These are phyloP conservation scores for Xylaria sp. DNA, from an alignment of 2,329 filamentous ascomycete genomes.

Conservation along the genomic window DNA sequence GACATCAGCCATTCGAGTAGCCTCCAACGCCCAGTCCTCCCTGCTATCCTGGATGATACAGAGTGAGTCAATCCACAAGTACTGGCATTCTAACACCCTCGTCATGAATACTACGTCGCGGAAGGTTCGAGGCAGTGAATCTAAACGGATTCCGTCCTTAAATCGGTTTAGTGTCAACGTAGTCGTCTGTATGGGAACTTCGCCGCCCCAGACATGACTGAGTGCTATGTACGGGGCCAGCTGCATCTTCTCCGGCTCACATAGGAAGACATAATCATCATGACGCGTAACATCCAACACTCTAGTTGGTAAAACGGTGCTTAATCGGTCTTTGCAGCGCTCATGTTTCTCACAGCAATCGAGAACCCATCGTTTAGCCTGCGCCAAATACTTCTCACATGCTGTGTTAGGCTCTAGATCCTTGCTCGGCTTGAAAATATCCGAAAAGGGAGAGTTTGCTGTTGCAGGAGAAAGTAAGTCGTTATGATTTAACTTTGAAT, in stretches of 20 bases:
- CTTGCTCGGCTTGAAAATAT: constrained; percentile 33
- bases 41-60: constrained; percentile 19
- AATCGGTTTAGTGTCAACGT: constrained; percentile 20
- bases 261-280: constrained; percentile 34
- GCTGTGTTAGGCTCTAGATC: constrained; percentile 34
- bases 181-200: constrained; percentile 35
- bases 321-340: constrained; percentile 30
- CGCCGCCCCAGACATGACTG: constrained; percentile 40
- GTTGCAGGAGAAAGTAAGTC: constrained; percentile 14
- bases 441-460: constrained; percentile 34
- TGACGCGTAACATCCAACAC: constrained; percentile 38
- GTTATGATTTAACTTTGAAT: not conserved
- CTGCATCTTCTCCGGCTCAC: constrained; percentile 27
- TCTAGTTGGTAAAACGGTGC: constrained; percentile 33
- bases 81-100: constrained; percentile 34
- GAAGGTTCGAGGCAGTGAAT: constrained; percentile 38
- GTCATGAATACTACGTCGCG: constrained; percentile 35
- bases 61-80: constrained; percentile 36
- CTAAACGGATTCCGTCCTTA: constrained; percentile 36
- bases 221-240: constrained; percentile 34
- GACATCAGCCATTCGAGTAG: constrained; percentile 36
- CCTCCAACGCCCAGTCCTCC: constrained; percentile 39
- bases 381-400: constrained; percentile 32
- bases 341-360: constrained; percentile 35
- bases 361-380: constrained; percentile 37